Conservation (phyloP, 2,329 filamentous ascomycete species). For the Pleomassaria siparia region DNA sequence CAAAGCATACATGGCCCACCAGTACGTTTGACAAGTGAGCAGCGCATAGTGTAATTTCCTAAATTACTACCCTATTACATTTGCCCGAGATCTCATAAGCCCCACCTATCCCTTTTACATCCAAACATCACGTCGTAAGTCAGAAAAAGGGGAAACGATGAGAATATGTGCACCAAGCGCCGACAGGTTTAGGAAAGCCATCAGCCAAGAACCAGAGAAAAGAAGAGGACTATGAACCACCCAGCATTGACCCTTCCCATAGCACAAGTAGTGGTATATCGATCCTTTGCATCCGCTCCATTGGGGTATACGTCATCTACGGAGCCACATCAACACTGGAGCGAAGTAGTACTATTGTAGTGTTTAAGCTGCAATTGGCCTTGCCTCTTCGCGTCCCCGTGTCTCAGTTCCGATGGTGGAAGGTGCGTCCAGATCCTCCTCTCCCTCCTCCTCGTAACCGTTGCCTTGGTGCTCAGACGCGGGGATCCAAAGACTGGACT, state of each 20-base stretch:
- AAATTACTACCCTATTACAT: slow-evolving; percentile 2
- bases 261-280: neutral
- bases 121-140: neutral
- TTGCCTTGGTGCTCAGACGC: slow-evolving; percentile 67
- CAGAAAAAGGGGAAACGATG: neutral
- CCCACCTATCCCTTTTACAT: neutral
- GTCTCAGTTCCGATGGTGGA: slow-evolving; percentile 45
- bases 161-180: neutral
- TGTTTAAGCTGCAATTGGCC: slow-evolving; percentile 35
- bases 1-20: neutral
- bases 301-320: slow-evolving; percentile 39
- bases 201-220: neutral
- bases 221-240: neutral
- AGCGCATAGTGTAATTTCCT: neutral
- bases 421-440: slow-evolving; percentile 59
- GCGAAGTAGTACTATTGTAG: slow-evolving; percentile 21
- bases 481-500: slow-evolving; percentile 79
- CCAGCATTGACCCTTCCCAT: neutral
- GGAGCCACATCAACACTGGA: slow-evolving; percentile 25
- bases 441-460: slow-evolving; percentile 66
- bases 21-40: neutral
- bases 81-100: neutral
- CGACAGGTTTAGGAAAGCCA: neutral
- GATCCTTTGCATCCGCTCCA: slow-evolving; percentile 16
- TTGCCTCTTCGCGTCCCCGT: slow-evolving; percentile 53